phyloP scores from a whole-genome alignment of 306 rosid genomes.

The Quercus dentata region DNA sequence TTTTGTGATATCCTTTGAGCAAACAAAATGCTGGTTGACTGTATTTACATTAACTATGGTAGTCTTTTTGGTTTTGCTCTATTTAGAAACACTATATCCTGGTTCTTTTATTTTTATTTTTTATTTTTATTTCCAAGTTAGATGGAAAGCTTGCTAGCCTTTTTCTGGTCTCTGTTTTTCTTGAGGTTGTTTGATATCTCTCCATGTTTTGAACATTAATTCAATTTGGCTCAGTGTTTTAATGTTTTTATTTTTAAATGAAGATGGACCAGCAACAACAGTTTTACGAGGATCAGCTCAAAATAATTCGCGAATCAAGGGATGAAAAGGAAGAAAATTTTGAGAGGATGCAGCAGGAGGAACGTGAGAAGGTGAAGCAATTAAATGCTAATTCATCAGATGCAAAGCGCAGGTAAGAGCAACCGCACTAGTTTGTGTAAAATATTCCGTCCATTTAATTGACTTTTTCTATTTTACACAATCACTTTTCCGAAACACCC shows the following conservation, averaged over 20 bases:
- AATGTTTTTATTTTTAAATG: neutral
- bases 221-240: conserved; percentile 12
- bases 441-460: too few relatives aligned
- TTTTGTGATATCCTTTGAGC: neutral
- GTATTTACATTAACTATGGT: neutral
- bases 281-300: conserved; percentile 62
- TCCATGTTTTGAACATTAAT: neutral
- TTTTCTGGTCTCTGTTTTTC: neutral
- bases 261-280: conserved; percentile 73
- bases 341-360: conserved; percentile 75
- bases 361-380: conserved; percentile 67
- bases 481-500: too few relatives aligned
- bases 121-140: neutral
- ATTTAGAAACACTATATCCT: neutral
- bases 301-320: conserved; percentile 45
- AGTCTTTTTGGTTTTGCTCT: too few relatives aligned
- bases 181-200: neutral
- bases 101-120: neutral
- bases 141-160: neutral
- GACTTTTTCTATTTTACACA: too few relatives aligned
- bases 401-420: conserved; percentile 51
- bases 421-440: too few relatives aligned
- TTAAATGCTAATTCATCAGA: conserved; percentile 34
- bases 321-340: conserved; percentile 60
- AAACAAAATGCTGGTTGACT: neutral